Percentiles rank a stretch among this genome's conserved stretches.
Evolutionary conservation across 176 grass and related monocot species (phyloP).

Genomic region (Oryza rufipogon): DNA sequence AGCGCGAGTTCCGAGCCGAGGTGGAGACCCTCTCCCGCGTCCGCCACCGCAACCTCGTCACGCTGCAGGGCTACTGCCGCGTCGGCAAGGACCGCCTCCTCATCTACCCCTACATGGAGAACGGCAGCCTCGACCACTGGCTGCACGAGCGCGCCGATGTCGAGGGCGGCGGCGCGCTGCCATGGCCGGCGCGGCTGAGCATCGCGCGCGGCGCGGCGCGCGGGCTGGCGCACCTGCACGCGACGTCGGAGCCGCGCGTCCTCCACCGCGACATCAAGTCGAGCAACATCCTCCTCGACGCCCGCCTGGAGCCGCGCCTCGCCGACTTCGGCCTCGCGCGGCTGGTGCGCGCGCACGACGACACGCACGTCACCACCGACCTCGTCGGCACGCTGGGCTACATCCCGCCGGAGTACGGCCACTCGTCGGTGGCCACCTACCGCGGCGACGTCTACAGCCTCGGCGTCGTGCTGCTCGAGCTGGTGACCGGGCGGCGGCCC

Average conservation of each 20-base stretch:
- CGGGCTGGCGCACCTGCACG: constrained; percentile 70
- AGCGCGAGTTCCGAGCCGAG: constrained; percentile 80
- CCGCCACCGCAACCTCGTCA: constrained; percentile 56
- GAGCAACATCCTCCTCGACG: constrained; percentile 85
- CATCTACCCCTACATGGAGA: constrained; percentile 73
- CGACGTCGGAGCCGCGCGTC: constrained; percentile 54
- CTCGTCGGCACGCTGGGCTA: constrained; percentile 74
- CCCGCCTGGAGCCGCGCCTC: constrained; percentile 47
- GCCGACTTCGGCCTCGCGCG: constrained; percentile 72
- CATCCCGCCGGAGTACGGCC: constrained; percentile 71
- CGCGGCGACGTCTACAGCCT: constrained; percentile 76
- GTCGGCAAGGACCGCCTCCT: constrained; percentile 63
- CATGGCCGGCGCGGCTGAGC: constrained; percentile 47
- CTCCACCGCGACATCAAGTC: constrained; percentile 87
- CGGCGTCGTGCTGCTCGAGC: constrained; percentile 65
- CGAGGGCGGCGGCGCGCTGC: neutral
- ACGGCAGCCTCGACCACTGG: constrained; percentile 75
- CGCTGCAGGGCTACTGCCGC: constrained; percentile 61
- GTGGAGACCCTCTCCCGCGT: constrained; percentile 71
- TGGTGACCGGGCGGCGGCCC: constrained; percentile 53
- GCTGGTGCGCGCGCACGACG: constrained; percentile 37
- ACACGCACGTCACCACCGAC: constrained; percentile 68
- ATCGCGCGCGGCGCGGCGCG: constrained; percentile 47
- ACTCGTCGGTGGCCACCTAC: constrained; percentile 44
- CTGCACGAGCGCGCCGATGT: constrained; percentile 48